Base-by-base conservation (phyloP, 2,329 filamentous ascomycete genomes). In the Colletotrichum chrysophilum region DNA sequence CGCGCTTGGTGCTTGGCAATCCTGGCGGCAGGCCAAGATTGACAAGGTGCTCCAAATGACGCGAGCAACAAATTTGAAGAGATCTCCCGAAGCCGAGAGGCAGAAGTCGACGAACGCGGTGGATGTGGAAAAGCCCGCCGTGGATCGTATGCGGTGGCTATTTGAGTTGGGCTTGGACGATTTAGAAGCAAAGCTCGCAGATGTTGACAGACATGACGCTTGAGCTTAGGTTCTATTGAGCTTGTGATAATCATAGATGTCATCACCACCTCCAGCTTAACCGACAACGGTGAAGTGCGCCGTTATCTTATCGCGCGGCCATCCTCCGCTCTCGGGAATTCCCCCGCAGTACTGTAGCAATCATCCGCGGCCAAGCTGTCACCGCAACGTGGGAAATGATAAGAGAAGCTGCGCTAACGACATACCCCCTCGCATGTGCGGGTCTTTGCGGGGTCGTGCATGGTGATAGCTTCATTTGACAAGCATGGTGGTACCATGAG, bases 351-450 rank as follows among this genome's bases (percentile, higher is more conserved):
- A 26, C 4, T 21, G 16, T 7, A 26, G 18, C 43, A 52, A 64
- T 2, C 30, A 9, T 1, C 60, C 24, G 30, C 28, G 28, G 28
- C 30, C 52, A 58, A 62, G 18, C 21, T 34, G 26, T 36, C n/a
- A 38, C 32, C 8, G 60, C 60, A 43, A 64, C 34, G 43, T 32
- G 8, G 16, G 26, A 24, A 26, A 24, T 64, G 32, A 64, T 64
- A 38, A 64, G 61, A 18, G 14, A 64, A 38, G 24, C 12, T 32
- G n/a, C 34, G 30, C 61, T 64, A 64, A 36, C n/a, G 14, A 64
- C 32, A 9, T 38, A 5, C 7, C 14, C 34, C 30, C 34, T 32
- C 30, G 34, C 30, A 38, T 16, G 3, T 38, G 61, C 34, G 61
- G 61, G 24, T 34, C 26, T 16, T 64, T 21, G 60, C 60, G 60